Base-by-base conservation (phyloP, 768 basidiomycete species). In the Mrakia gelida region DNA sequence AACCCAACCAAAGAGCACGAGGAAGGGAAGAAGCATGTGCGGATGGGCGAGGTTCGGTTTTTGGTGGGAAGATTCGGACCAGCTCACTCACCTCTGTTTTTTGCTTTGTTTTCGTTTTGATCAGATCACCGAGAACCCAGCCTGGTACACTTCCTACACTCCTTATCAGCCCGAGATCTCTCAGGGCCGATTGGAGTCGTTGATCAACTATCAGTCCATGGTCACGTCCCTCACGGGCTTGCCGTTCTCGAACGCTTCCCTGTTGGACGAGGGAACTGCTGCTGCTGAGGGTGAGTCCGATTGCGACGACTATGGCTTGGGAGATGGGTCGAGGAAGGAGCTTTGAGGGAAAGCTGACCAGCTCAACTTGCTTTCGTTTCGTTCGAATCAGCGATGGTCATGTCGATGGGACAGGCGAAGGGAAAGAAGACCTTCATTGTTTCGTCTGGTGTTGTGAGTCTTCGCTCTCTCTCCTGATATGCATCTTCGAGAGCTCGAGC, bases 171-270 rank as follows among this genome's bases (percentile, higher is more conserved):
- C 96, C 1, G 96, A 99, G 87, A 92, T 98, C 84, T 91, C 96
- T n/a, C 96, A 99, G 89, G 96, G 94, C 59, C 96, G 96, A 73
- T 88, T 99, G 70, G 96, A 99, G 83, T 97, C 94, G 7, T 88
- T 99, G 56, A 89, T 98, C 82, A 98, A 99, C 84, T 99, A 90
- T 83, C 96, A 99, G 86, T 93, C 95, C 0, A 95, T 99, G 92
- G 89, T 95, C 80, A 92, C 90, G 86, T 97, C 95, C 23, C 86
- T 99, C 82, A 97, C 96, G 21, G 88, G 91, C 30, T 94, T 99
- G 89, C 92, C 94, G 81, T 94, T 98, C 79, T 93, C 96, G 41
- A 98, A 98, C 82, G 95, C 96, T 3, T 98, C 95, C 23, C 88
- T 99, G 32, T 87, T 99, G 43, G 96, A 98, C 82, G 96, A 98